A percentile compares a stretch with the other conserved stretches of the same genome.
Evolutionary conservation across 2,329 filamentous ascomycete genomes (phyloP).

Genomic region (Cordyceps pruinosa): DNA sequence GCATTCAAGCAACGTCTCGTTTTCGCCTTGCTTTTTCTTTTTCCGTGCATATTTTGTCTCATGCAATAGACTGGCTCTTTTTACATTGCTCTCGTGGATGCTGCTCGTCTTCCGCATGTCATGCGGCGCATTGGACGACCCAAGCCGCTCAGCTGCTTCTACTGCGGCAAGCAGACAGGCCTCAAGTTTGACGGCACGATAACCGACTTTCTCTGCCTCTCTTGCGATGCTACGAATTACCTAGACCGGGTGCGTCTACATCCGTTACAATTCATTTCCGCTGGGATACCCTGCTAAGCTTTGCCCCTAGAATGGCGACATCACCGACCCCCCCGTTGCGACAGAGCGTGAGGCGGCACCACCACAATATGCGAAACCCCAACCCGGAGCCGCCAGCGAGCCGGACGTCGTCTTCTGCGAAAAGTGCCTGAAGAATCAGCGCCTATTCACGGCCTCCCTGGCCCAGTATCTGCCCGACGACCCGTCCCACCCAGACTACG

Average conservation of each 20-base stretch:
- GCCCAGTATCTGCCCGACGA: constrained; percentile 71
- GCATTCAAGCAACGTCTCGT: neutral
- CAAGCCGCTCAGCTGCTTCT: constrained; percentile 65
- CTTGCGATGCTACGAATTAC: constrained; percentile 83
- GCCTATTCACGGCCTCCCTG: constrained; percentile 66
- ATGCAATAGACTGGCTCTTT: neutral
- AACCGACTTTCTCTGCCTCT: constrained; percentile 63
- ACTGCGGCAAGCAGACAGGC: constrained; percentile 66
- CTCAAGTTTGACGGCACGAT: constrained; percentile 50
- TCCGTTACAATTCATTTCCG: neutral
- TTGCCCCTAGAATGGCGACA: constrained; percentile 64
- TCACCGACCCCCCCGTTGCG: constrained; percentile 73
- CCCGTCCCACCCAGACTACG: constrained; percentile 59
- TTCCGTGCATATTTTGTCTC: neutral
- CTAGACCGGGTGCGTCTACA: constrained; percentile 64
- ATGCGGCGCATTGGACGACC: constrained; percentile 39
- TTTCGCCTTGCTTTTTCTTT: neutral
- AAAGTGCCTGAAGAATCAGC: constrained; percentile 83
- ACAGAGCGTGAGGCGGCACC: constrained; percentile 37
- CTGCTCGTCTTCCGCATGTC: neutral
- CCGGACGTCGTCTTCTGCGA: constrained; percentile 54
- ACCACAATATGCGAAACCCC: constrained; percentile 41
- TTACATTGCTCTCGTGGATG: neutral
- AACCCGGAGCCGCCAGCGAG: constrained; percentile 22
- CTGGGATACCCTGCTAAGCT: constrained; percentile 8